Evolutionary conservation across 2,329 filamentous ascomycete species (phyloP).

Genomic region (Sclerotinia subarctica): DNA sequence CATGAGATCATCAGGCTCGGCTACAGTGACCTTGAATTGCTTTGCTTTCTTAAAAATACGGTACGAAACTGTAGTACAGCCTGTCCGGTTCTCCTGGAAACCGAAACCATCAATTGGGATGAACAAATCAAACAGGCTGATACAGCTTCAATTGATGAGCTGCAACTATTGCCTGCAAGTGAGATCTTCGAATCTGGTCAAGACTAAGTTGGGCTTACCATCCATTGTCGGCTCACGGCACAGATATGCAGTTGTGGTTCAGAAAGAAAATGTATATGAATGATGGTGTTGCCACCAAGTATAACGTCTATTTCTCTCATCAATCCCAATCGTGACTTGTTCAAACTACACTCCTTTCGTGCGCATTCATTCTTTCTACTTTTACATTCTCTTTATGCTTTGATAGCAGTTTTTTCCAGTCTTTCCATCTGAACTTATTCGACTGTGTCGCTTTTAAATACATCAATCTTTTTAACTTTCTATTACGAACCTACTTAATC

Average conservation of each 20-base stretch:
- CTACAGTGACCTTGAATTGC: background rate
- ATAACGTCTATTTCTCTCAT: constrained; percentile 4
- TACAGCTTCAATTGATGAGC: background rate
- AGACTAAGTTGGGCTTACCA: background rate
- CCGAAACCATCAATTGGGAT: constrained; percentile 9
- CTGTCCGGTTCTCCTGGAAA: constrained; percentile 5
- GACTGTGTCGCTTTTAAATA: constrained; percentile 14
- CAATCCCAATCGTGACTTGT: background rate
- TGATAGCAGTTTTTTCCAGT: constrained; percentile 17
- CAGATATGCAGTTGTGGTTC: background rate
- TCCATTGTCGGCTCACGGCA: constrained; percentile 11
- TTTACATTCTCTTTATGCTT: constrained; percentile 16
- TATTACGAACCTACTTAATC: background rate
- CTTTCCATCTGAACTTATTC: background rate
- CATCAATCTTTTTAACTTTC: background rate
- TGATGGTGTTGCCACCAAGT: background rate
- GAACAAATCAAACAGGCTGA: constrained; percentile 5
- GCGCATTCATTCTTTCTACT: background rate
- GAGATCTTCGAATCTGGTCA: background rate
- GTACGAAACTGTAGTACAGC: background rate
- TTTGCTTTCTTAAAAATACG: background rate
- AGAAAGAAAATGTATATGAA: constrained; percentile 11
- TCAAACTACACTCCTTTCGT: constrained; percentile 9
- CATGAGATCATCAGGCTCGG: background rate
- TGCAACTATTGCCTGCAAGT: background rate